These are phyloP conservation scores for Pythium aquatile DNA, from an alignment of 352 stramenopile species.

Conservation along the genomic window DNA sequence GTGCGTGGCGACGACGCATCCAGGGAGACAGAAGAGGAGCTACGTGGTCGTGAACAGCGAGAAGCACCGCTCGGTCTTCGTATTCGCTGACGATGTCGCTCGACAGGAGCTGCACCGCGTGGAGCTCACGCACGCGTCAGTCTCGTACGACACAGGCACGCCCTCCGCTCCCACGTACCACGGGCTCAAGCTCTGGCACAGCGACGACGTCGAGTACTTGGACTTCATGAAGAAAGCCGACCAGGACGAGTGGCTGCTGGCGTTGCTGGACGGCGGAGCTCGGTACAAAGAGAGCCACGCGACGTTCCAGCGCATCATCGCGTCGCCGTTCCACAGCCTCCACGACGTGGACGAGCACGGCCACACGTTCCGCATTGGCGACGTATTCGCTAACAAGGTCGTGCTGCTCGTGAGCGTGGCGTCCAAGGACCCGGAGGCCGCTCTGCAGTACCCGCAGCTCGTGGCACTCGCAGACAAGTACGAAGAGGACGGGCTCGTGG, in stretches of 20 bases:
- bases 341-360: constrained; percentile 18
- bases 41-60: constrained; percentile 29
- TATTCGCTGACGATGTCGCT: constrained; percentile 23
- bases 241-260: constrained; percentile 22
- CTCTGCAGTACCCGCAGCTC: constrained; percentile 77
- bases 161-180: constrained; percentile 17
- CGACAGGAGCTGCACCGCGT: constrained; percentile 4
- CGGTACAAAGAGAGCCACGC: constrained; percentile 25
- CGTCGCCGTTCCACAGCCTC: constrained; percentile 26
- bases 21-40: constrained; percentile 5
- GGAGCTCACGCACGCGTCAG: constrained; percentile 16
- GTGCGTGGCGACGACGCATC: not conserved
- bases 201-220: constrained; percentile 15
- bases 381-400: constrained; percentile 38
- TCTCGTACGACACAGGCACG: constrained; percentile 14
- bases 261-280: constrained; percentile 25
- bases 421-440: constrained; percentile 69
- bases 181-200: constrained; percentile 22
- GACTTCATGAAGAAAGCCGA: constrained; percentile 20
- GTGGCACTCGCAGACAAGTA: constrained; percentile 51
- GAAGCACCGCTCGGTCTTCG: constrained; percentile 13
- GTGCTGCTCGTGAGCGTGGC: constrained; percentile 79
- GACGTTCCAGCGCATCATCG: not conserved
- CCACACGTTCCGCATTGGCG: constrained; percentile 22
- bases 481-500: constrained; percentile 33